These are phyloP conservation scores for Thuidium tamariscinum DNA, from an alignment of 225 moss, liverwort and hornwort genomes.

Conservation along the genomic window DNA sequence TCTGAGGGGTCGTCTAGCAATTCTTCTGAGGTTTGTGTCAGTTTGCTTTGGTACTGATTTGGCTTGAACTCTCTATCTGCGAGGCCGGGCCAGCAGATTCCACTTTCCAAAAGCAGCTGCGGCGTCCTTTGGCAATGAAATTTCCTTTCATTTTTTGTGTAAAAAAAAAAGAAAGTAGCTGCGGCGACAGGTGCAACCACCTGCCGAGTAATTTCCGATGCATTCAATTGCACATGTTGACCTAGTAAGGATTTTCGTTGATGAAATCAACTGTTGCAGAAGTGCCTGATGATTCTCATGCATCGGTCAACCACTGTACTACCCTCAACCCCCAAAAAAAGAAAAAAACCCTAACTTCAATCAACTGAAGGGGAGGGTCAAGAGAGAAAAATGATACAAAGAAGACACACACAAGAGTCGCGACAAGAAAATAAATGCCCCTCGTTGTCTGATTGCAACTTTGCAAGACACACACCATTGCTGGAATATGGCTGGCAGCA, in stretches of 20 bases:
- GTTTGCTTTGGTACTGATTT: background rate
- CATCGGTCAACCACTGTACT: background rate
- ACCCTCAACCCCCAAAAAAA: background rate
- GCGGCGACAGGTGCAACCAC: too few relatives aligned
- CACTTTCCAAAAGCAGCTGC: background rate
- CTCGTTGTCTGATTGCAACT: too few relatives aligned
- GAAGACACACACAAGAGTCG: too few relatives aligned
- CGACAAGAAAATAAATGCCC: too few relatives aligned
- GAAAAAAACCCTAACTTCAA: too few relatives aligned
- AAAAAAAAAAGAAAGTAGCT: too few relatives aligned
- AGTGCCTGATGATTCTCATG: background rate
- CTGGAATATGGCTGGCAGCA: too few relatives aligned
- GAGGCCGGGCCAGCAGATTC: background rate
- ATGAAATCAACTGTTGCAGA: background rate
- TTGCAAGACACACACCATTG: too few relatives aligned
- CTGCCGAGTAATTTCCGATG: background rate
- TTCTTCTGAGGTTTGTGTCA: background rate
- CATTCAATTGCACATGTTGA: background rate
- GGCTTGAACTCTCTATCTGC: background rate
- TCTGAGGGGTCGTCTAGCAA: background rate
- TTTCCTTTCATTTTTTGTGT: too few relatives aligned
- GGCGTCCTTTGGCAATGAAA: too few relatives aligned
- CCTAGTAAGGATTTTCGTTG: background rate
- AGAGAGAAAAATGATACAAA: too few relatives aligned
- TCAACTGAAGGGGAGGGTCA: too few relatives aligned